A percentile compares a stretch with the other conserved stretches of the same genome.
These are phyloP conservation scores for Rhizopus delemar DNA, from an alignment of 371 early-diverging fungal genomes.

Conservation along the genomic window DNA sequence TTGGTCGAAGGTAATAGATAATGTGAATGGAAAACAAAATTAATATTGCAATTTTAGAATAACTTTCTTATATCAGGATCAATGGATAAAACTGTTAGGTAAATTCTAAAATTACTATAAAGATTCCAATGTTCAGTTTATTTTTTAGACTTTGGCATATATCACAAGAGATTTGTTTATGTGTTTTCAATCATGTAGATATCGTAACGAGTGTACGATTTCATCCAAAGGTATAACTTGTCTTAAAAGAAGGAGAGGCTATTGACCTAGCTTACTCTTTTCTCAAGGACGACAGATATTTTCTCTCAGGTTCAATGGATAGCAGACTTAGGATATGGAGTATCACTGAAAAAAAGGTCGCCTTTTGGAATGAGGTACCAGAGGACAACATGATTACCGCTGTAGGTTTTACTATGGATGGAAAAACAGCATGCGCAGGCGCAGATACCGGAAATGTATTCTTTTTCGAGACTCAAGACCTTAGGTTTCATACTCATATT, in stretches of 20 bases:
- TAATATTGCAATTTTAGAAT: conserved; percentile 32
- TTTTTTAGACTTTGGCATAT: conserved; percentile 79
- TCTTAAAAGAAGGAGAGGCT: not conserved
- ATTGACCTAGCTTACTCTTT: not conserved
- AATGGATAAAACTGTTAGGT: conserved; percentile 79
- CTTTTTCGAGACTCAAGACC: conserved; percentile 75
- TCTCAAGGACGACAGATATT: conserved; percentile 72
- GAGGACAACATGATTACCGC: conserved; percentile 73
- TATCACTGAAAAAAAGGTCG: conserved; percentile 76
- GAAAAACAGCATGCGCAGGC: conserved; percentile 74
- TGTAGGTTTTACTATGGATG: conserved; percentile 73
- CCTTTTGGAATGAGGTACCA: conserved; percentile 72
- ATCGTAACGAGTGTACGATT: conserved; percentile 80
- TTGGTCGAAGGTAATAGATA: conserved; percentile 71
- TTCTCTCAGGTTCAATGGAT: conserved; percentile 82
- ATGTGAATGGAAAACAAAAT: not conserved
- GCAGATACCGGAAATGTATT: conserved; percentile 75
- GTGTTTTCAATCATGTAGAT: conserved; percentile 76
- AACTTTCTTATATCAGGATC: conserved; percentile 82
- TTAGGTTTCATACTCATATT: conserved; percentile 81
- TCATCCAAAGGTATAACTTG: conserved; percentile 63
- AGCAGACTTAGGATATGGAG: conserved; percentile 82
- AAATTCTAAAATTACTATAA: conserved; percentile 1
- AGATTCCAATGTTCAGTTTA: not conserved
- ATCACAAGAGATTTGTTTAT: conserved; percentile 68